Percentiles rank a stretch among this genome's conserved stretches.
Evolutionary conservation across 2,329 filamentous ascomycete species (phyloP).

Genomic region (Cercospora berteroae): DNA sequence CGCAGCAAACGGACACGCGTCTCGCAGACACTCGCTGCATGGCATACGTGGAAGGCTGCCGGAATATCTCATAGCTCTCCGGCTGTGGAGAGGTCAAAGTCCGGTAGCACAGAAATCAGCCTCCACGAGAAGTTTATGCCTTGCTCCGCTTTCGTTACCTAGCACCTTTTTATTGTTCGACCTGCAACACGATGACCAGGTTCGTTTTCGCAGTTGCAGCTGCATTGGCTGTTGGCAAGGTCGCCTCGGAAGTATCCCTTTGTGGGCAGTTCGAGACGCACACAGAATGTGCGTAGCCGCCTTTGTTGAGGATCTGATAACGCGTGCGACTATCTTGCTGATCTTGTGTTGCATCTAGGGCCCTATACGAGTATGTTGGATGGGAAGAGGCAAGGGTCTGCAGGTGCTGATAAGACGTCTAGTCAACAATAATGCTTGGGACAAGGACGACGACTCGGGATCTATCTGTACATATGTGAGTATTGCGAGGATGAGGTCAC

Average conservation of each 20-base stretch:
- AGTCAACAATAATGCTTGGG: slow-evolving; percentile 26
- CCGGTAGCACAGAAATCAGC: slow-evolving; percentile 18
- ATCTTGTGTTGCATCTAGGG: slow-evolving; percentile 9
- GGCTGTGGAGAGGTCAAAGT: neutral
- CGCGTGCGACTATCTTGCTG: neutral
- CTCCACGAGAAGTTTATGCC: slow-evolving; percentile 14
- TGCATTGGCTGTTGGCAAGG: neutral
- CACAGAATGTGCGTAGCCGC: slow-evolving; percentile 7
- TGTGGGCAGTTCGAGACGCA: slow-evolving; percentile 16
- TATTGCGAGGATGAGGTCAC: neutral
- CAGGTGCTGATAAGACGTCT: neutral
- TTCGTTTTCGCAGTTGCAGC: neutral
- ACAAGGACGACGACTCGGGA: slow-evolving; percentile 17
- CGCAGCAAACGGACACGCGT: neutral
- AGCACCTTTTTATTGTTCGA: slow-evolving; percentile 12
- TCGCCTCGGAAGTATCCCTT: slow-evolving; percentile 13
- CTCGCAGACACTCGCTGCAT: neutral
- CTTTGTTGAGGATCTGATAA: neutral
- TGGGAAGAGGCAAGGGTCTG: neutral
- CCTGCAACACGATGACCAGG: slow-evolving; percentile 18
- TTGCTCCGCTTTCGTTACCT: slow-evolving; percentile 5
- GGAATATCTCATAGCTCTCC: neutral
- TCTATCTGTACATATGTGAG: slow-evolving; percentile 20
- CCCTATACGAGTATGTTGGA: slow-evolving; percentile 5
- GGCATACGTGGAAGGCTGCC: neutral